Evolutionary conservation across 768 basidiomycete genomes (phyloP), one percentile per base, ranked within the genome.

Genomic region (Pleurotus platypus): DNA sequence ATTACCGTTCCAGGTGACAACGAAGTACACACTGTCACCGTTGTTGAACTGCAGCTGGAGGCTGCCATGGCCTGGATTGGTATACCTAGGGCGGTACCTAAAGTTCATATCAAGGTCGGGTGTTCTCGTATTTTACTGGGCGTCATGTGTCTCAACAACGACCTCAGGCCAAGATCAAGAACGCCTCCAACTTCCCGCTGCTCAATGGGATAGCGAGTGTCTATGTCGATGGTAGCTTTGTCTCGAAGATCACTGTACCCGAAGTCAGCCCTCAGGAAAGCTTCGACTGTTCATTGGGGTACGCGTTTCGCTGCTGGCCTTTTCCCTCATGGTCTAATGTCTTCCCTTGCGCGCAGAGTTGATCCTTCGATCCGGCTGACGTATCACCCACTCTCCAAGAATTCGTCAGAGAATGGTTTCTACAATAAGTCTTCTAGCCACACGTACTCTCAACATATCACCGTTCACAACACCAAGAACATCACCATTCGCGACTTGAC

Each of bases 1-100:
- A 73, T 77, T 39, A 70, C 63, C 11, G 68, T 81, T 13, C 77
- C 78, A 0, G 72, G 71, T 42, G 77, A 78, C 57, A 67, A 66
- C 3, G 68, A 61, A 3, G 61, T 68, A 4, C 77, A 78, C 51
- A 79, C 70, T 35, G 72, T 79, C 5, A 78, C 30, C 30, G 30
- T 35, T 35, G 30, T 35, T 11, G 30, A 35, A 35, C 30, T 13
- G 56, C 61, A 51, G 6, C 27, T 24, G 2, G 26, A 38, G 8
- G 55, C 55, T 9, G 39, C 43, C 22, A 49, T 38, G 54, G 24
- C 12, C 39, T 35, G 38, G 55, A 56, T 48, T 54, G 59, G n/a
- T 24, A 55, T 48, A 46, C 46, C 51, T 6, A 50, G 40, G 18
- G 40, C 42, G 22, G 20, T 15, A 35, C 51, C 48, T 39, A 50